Base-by-base conservation (phyloP, 192 early-diverging fungal species). In the Oehlia diaphana region DNA sequence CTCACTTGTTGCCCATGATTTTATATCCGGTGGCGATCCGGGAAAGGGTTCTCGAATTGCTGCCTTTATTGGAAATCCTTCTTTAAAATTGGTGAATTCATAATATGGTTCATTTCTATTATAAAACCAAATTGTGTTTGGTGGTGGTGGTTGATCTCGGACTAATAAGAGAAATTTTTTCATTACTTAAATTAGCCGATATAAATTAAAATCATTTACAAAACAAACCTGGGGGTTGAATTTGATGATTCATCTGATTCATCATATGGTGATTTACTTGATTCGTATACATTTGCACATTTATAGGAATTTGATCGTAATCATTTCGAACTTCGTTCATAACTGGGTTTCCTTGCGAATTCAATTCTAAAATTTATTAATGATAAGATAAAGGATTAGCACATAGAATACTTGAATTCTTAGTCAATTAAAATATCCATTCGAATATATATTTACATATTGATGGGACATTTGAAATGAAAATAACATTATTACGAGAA, bases 81-180 rank as follows among this genome's bases (percentile, higher is more conserved):
- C 75, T 68, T 63, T 26, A 23, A 81, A 81, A 76, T 81, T 81
- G 5, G 80, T 77, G 8, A 81, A 78, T 16, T 77, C 76, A 77
- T 67, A 81, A 63, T 78, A 81, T 31, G 33, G 23, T 21, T 68
- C 76, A 58, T 77, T 33, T 4, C 80, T 76, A 75, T 81, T 77
- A 53, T 81, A 81, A 81, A 81, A 81, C 66, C 76, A 77, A 31
- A 81, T 81, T 21, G n/a, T 58, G 58, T 68, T 42, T 7, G 16
- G 62, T 2, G 74, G 62, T 2, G 74, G 74, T 16, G 42, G 76
- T 79, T n/a, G 53, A n/a, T 58, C 53, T 58, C 53, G 53, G 21
- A 58, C 53, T 58, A 58, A 12, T 6, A 58, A 7, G 53, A n/a
- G n/a, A 58, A 58, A 58, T 19, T 7, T 42, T 6, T 5, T 58